phyloP scores from a whole-genome alignment of 805 yeast species.

The Torulaspora maleeae region DNA sequence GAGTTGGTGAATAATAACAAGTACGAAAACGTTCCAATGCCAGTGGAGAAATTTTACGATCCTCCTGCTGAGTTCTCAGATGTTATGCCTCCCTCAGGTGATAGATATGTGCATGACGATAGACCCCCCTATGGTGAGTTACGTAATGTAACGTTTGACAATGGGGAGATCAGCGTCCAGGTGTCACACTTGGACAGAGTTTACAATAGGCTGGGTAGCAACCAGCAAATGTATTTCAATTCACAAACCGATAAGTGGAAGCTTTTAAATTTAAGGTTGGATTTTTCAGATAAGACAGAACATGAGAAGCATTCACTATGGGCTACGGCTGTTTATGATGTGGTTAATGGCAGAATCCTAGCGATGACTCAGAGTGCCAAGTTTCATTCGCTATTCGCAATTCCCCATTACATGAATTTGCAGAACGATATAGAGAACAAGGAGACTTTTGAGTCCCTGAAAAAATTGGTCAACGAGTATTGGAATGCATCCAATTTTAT shows the following conservation, averaged over 20 bases:
- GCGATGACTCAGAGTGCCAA: constrained; percentile 59
- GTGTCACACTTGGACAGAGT: constrained; percentile 24
- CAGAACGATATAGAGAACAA: constrained; percentile 43
- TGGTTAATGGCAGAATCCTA: constrained; percentile 58
- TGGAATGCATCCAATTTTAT: constrained; percentile 42
- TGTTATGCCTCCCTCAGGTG: constrained; percentile 27
- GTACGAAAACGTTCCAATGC: constrained; percentile 28
- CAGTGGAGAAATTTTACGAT: constrained; percentile 33
- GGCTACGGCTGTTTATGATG: constrained; percentile 61
- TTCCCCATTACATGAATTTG: constrained; percentile 46
- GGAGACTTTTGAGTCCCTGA: constrained; percentile 42
- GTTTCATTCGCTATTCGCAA: constrained; percentile 54
- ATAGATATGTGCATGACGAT: constrained; percentile 24
- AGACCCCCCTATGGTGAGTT: constrained; percentile 22
- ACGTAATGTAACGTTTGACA: constrained; percentile 30
- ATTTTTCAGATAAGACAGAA: constrained; percentile 44
- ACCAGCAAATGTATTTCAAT: constrained; percentile 27
- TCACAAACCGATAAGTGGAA: constrained; percentile 39
- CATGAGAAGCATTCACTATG: constrained; percentile 46
- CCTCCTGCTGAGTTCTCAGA: constrained; percentile 29
- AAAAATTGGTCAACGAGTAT: constrained; percentile 41
- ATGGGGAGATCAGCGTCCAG: constrained; percentile 27
- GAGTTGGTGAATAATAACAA: constrained; percentile 21
- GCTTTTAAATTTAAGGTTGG: constrained; percentile 36
- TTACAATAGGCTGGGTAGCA: constrained; percentile 15